phyloP scores from a whole-genome alignment of 345 rosid genomes.

The Eutrema yunnanense region DNA sequence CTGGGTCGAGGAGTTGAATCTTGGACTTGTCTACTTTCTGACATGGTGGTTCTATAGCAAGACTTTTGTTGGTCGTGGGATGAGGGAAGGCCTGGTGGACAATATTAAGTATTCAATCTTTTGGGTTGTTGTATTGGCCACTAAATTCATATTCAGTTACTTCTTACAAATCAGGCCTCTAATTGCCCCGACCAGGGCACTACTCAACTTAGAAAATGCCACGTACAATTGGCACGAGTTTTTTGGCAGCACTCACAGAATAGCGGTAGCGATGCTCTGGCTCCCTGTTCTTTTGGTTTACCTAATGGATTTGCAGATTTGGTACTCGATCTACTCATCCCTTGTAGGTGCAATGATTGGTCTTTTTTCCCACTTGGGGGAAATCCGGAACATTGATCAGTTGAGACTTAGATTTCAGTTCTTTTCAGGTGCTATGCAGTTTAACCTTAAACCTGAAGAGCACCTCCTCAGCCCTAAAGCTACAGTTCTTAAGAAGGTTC shows the following conservation, averaged over 20 bases:
- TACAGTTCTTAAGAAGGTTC: slow-evolving; percentile 64
- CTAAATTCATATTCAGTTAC: slow-evolving; percentile 78
- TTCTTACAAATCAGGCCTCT: slow-evolving; percentile 75
- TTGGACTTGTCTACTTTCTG: slow-evolving; percentile 47
- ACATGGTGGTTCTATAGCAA: slow-evolving; percentile 93
- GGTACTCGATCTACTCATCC: slow-evolving; percentile 80
- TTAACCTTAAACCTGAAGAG: slow-evolving; percentile 82
- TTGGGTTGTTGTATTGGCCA: slow-evolving; percentile 54
- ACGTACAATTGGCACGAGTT: slow-evolving; percentile 65
- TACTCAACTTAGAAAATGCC: slow-evolving; percentile 28
- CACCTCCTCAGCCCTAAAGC: slow-evolving; percentile 39
- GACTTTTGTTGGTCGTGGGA: slow-evolving; percentile 79
- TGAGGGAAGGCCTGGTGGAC: slow-evolving; percentile 80
- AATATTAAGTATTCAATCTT: slow-evolving; percentile 71
- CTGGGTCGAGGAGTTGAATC: slow-evolving; percentile 61
- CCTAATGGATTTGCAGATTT: slow-evolving; percentile 80
- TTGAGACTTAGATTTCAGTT: slow-evolving; percentile 89
- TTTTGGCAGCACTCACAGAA: slow-evolving; percentile 54
- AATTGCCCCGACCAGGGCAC: slow-evolving; percentile 59
- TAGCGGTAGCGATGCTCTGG: slow-evolving; percentile 62
- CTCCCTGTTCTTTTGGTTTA: slow-evolving; percentile 70
- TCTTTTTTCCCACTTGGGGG: slow-evolving; percentile 83
- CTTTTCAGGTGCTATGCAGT: slow-evolving; percentile 88
- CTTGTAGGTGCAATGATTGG: slow-evolving; percentile 62
- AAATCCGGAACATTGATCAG: slow-evolving; percentile 78